Evolutionary conservation across 352 stramenopile species (phyloP).

Genomic region (Phytophthora cajani): DNA sequence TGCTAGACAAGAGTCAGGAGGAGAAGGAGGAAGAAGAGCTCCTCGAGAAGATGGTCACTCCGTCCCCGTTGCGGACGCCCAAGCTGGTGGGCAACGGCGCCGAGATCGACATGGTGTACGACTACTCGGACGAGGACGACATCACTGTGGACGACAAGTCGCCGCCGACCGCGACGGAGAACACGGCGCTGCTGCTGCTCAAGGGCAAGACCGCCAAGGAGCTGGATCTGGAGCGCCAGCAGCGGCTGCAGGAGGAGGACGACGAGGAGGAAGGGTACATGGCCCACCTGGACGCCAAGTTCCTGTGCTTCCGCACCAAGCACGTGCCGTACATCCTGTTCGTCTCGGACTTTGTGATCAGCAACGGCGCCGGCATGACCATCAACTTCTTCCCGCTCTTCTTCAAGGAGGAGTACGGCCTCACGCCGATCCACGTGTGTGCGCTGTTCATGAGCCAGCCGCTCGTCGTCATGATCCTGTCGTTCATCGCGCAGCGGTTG

Average conservation of each 20-base stretch:
- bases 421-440: constrained; percentile 78
- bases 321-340: constrained; percentile 81
- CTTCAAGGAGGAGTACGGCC: constrained; percentile 81
- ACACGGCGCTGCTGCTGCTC: constrained; percentile 39
- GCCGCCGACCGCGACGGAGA: constrained; percentile 39
- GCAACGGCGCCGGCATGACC: constrained; percentile 85
- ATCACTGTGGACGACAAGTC: constrained; percentile 39
- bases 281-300: constrained; percentile 46
- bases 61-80: constrained; percentile 62
- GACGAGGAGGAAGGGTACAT: constrained; percentile 43
- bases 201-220: constrained; percentile 39
- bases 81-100: constrained; percentile 60
- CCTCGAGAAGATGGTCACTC: constrained; percentile 28
- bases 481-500: constrained; percentile 57
- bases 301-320: constrained; percentile 68
- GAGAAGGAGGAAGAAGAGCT: constrained; percentile 31
- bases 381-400: constrained; percentile 89
- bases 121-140: constrained; percentile 68
- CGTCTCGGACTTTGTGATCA: constrained; percentile 83
- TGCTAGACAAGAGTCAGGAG: constrained; percentile 27
- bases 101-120: constrained; percentile 69
- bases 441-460: constrained; percentile 73
- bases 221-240: constrained; percentile 37
- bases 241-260: constrained; percentile 27
- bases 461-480: constrained; percentile 72